Base-by-base conservation (phyloP, 225 moss, liverwort and hornwort genomes). In the Sphagnum tenellum region DNA sequence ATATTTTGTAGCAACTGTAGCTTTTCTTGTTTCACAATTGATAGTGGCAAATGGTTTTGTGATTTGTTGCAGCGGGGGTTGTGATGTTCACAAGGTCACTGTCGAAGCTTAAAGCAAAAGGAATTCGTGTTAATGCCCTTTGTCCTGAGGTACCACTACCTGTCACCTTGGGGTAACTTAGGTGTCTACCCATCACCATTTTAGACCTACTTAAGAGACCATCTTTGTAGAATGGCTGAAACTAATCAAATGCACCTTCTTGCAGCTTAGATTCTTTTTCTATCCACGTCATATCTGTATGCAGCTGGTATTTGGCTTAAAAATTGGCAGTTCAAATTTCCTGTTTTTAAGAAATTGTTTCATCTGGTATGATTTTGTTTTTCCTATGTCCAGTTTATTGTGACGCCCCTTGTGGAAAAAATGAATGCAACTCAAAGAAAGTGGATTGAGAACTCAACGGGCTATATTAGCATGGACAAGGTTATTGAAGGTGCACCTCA, bases 41-140 rank as follows among this genome's bases (percentile, higher is more conserved):
- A 29, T 29, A 29, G 0, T 59, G 58, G 5, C 44, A 47, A 29
- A 29, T 29, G 29, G 1, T 29, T 7, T 69, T 69, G 44, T 8
- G 59, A 56, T 13, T 55, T 57, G 68, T 8, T 71, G 49, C 79
- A 95, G 89, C 76, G 66, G 91, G 89, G 51, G 89, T 88, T 12
- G 89, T 88, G 56, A 72, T 89, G 89, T 95, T 95, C 58, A 86
- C 91, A 56, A 88, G 95, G 69, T 67, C 90, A 3, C 74, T 92
- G 13, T 46, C 63, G 6, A 47, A 62, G 48, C 75, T 96, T 61
- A 69, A 57, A 57, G 68, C 56, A 49, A 55, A 88, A 66, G 88
- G 87, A 67, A 96, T 96, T 47, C 92, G 92, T 54, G 89, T 83
- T 49, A 96, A 90, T 64, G 89, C 66, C 46, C 64, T 92, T 63